Percentiles rank a stretch among this genome's conserved stretches.
Evolutionary conservation across 768 basidiomycete genomes (phyloP).

Genomic region (Serendipita indica): DNA sequence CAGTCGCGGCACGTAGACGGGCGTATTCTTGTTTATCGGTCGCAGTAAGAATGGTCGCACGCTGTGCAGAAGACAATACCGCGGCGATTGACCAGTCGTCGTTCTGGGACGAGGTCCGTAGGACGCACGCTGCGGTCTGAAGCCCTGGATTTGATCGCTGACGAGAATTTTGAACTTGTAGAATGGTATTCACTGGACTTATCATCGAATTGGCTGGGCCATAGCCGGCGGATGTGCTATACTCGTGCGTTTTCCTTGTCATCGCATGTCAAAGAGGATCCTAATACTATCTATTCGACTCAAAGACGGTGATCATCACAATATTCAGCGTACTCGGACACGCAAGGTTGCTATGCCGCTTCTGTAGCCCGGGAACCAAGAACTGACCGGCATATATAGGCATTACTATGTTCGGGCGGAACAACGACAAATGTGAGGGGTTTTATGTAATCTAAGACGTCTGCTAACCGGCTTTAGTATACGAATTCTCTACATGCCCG

Average conservation of each 20-base stretch:
- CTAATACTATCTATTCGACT: not conserved
- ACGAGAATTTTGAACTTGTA: not conserved
- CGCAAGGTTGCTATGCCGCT: conserved; percentile 12
- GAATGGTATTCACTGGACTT: conserved; percentile 13
- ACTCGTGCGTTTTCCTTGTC: conserved; percentile 29
- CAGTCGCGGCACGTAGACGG: no score
- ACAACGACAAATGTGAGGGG: conserved; percentile 59
- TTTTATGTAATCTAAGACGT: conserved; percentile 24
- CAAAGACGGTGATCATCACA: conserved; percentile 23
- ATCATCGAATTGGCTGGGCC: conserved; percentile 57
- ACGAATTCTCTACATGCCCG: conserved; percentile 76
- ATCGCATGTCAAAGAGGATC: not conserved
- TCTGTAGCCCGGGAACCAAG: not conserved
- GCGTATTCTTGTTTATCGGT: no score
- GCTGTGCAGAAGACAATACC: conserved; percentile 25
- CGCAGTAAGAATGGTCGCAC: not conserved
- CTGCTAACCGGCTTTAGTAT: conserved; percentile 19
- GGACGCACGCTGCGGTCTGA: no score
- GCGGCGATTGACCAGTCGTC: conserved; percentile 38
- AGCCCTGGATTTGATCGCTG: not conserved
- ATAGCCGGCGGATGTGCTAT: conserved; percentile 47
- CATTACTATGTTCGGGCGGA: conserved; percentile 56
- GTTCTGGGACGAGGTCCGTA: conserved; percentile 36
- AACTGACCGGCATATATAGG: conserved; percentile 18
- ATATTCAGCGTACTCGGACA: conserved; percentile 14